phyloP scores from a whole-genome alignment of 208 protist genomes.

The Acanthamoeba culbertsoni region DNA sequence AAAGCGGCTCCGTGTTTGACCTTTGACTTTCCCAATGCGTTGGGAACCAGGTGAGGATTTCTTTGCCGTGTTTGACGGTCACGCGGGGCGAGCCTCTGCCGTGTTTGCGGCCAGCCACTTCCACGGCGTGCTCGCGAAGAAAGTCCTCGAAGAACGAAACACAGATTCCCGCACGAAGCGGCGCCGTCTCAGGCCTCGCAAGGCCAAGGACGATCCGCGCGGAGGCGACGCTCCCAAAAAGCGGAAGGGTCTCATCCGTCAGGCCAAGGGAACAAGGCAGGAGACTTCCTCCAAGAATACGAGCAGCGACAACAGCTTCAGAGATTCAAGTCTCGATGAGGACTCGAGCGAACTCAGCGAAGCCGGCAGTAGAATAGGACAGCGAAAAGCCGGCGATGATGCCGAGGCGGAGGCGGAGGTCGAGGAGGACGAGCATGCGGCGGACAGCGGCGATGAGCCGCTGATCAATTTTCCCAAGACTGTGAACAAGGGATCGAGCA shows the following conservation, averaged over 20 bases:
- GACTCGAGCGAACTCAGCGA: background rate
- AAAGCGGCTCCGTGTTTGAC: no score
- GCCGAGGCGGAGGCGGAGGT: background rate
- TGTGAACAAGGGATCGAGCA: background rate
- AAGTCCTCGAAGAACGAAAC: background rate
- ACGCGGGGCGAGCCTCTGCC: slow-evolving; percentile 28
- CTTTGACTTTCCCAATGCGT: background rate
- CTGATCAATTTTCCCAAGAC: background rate
- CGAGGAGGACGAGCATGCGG: background rate
- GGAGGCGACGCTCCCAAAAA: no score
- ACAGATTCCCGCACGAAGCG: background rate
- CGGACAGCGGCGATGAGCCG: background rate
- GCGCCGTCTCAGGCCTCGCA: background rate
- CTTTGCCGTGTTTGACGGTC: slow-evolving; percentile 57
- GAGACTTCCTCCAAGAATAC: background rate
- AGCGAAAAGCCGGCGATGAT: background rate
- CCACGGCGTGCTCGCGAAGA: slow-evolving; percentile 34
- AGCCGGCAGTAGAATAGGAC: background rate
- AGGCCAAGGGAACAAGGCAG: background rate
- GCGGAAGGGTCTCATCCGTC: no score
- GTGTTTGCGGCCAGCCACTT: slow-evolving; percentile 56
- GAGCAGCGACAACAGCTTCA: background rate
- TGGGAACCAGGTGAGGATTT: slow-evolving; percentile 21
- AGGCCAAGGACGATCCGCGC: background rate
- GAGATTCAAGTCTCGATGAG: background rate